Conservation (phyloP, 1,139 yeast genomes). For the Geotrichum bryndzae region DNA sequence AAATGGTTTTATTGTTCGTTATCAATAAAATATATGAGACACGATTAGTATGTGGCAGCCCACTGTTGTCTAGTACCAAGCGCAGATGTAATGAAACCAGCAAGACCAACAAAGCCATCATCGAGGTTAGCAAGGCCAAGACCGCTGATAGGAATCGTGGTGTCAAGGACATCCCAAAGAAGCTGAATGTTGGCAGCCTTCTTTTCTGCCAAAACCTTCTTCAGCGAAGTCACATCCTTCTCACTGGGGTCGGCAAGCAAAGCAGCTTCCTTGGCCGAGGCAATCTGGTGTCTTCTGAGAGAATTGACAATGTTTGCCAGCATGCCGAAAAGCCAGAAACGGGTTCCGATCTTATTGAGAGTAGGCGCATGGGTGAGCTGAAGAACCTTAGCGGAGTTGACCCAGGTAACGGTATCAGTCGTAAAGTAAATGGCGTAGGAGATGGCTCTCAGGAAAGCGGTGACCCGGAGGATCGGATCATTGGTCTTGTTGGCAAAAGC, state of each 20-base stretch:
- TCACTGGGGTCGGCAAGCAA: constrained; percentile 32
- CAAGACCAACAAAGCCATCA: constrained; percentile 79
- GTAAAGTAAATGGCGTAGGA: constrained; percentile 71
- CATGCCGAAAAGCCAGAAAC: constrained; percentile 77
- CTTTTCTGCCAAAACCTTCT: constrained; percentile 37
- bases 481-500: constrained; percentile 66
- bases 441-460: constrained; percentile 61
- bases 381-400: constrained; percentile 42
- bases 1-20: background rate
- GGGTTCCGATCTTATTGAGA: constrained; percentile 36
- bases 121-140: constrained; percentile 53
- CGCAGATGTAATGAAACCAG: constrained; percentile 76
- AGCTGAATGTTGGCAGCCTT: constrained; percentile 54
- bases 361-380: constrained; percentile 34
- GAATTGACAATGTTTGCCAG: constrained; percentile 57
- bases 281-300: constrained; percentile 42
- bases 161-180: constrained; percentile 73
- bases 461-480: constrained; percentile 55
- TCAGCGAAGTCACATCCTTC: constrained; percentile 38
- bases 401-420: constrained; percentile 67
- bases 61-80: constrained; percentile 75
- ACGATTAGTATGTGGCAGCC: constrained; percentile 31
- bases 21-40: background rate
- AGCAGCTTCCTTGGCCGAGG: constrained; percentile 36
- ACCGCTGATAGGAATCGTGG: constrained; percentile 67